Evolutionary conservation across 352 stramenopile species (phyloP).

Genomic region (Globisporangium cystogenes): DNA sequence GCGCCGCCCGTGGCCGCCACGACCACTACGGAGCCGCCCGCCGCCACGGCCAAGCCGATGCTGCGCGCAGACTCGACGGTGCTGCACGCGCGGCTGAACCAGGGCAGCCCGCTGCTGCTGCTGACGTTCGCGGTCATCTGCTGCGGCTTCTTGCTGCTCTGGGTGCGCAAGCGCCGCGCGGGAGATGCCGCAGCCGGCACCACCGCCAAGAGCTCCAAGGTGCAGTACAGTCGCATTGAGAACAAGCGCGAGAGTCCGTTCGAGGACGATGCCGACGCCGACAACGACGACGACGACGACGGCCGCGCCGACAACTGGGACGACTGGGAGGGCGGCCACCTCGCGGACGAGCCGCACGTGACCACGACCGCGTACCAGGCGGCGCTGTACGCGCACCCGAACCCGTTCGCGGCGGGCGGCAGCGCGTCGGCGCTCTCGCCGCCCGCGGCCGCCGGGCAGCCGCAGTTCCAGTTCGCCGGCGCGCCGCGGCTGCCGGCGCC

Average conservation of each 20-base stretch:
- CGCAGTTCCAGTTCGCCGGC: conserved; percentile 21
- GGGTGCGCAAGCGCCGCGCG: conserved; percentile 39
- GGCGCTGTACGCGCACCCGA: conserved; percentile 33
- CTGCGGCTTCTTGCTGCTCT: conserved; percentile 51
- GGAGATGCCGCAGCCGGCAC: conserved; percentile 8
- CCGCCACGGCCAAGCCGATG: conserved; percentile 25
- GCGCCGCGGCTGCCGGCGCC: conserved; percentile 17
- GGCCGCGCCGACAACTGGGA: conserved; percentile 55
- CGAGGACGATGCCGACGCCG: conserved; percentile 31
- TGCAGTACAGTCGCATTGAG: conserved; percentile 67
- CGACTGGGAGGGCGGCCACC: conserved; percentile 49
- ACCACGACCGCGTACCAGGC: conserved; percentile 17
- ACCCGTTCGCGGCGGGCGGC: conserved; percentile 29
- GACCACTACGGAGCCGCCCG: not conserved
- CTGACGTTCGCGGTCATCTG: conserved; percentile 36
- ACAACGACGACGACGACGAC: conserved; percentile 35
- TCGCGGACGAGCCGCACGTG: conserved; percentile 10
- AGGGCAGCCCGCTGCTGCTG: conserved; percentile 43
- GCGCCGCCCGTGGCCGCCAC: not conserved
- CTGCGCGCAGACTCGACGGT: conserved; percentile 22
- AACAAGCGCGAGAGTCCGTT: conserved; percentile 41
- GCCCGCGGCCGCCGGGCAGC: conserved; percentile 1
- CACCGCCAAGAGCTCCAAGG: conserved; percentile 16
- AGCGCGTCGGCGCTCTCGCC: conserved; percentile 11
- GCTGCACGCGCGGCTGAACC: conserved; percentile 20